phyloP scores from a whole-genome alignment of 2,329 filamentous ascomycete species.

The Geoglossum cookeanum region DNA sequence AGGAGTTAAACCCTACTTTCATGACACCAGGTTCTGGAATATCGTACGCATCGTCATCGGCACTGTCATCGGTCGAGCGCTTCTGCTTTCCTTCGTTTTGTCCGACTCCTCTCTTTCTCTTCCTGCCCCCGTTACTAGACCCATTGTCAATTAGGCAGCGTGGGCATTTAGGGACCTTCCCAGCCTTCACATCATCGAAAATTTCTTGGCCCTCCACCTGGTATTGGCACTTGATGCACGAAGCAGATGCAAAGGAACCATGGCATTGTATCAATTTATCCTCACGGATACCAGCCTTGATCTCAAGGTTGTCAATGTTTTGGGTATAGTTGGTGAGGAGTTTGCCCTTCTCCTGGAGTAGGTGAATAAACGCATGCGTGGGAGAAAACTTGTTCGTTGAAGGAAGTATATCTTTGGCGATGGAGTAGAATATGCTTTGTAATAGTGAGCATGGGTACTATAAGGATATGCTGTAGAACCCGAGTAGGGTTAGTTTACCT shows the following conservation, averaged over 20 bases:
- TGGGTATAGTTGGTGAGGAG: constrained; percentile 95
- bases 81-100: constrained; percentile 32
- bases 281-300: constrained; percentile 59
- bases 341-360: constrained; percentile 74
- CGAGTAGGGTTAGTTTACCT: constrained; percentile 15
- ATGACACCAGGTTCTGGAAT: constrained; percentile 59
- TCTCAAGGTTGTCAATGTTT: constrained; percentile 94
- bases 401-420: constrained; percentile 80
- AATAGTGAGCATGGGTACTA: neutral
- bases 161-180: constrained; percentile 59
- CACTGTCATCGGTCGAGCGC: constrained; percentile 32
- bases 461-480: neutral
- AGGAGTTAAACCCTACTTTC: constrained; percentile 31
- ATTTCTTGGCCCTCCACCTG: constrained; percentile 58
- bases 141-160: constrained; percentile 41
- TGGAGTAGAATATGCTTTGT: constrained; percentile 57
- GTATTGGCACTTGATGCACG: constrained; percentile 64
- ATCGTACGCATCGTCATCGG: constrained; percentile 40
- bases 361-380: constrained; percentile 81
- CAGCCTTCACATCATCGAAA: constrained; percentile 58
- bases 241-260: constrained; percentile 84
- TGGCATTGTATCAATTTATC: constrained; percentile 90
- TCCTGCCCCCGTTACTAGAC: constrained; percentile 26
- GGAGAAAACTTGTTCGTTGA: constrained; percentile 65
- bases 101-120: constrained; percentile 30